phyloP scores from a whole-genome alignment of 179 eudicot genomes.

The Sideroxylon spinosum region DNA sequence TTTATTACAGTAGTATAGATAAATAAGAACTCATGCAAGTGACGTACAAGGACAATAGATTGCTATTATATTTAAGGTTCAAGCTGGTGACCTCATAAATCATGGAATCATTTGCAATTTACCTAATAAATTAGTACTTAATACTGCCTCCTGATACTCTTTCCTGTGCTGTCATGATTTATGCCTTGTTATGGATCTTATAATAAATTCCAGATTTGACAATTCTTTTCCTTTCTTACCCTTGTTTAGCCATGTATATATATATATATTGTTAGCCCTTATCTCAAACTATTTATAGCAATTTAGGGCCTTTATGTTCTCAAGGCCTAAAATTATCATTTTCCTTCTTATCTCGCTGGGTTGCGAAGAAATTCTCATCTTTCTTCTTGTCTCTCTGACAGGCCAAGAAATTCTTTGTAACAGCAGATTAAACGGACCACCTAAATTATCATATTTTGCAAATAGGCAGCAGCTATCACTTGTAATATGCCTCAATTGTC shows the following conservation, averaged over 20 bases:
- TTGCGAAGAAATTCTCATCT: too few species aligned
- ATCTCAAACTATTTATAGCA: background rate
- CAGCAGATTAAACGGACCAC: background rate
- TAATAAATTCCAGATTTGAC: background rate
- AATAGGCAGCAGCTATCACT: background rate
- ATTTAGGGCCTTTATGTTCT: background rate
- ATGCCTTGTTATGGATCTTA: background rate
- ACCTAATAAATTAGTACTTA: background rate
- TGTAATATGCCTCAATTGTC: background rate
- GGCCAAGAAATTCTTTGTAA: conserved; percentile 20
- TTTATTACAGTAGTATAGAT: background rate
- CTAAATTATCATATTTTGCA: background rate
- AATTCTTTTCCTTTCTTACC: background rate
- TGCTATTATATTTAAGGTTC: background rate
- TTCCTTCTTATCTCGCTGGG: background rate
- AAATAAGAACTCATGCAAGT: background rate
- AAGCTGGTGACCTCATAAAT: background rate
- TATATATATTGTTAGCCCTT: background rate
- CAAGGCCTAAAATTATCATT: background rate
- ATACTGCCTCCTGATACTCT: background rate
- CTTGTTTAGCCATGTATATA: background rate
- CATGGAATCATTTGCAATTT: background rate
- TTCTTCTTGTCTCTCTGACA: conserved; percentile 7
- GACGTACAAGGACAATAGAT: background rate
- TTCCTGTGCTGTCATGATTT: background rate